phyloP scores from a whole-genome alignment of 495 filamentous ascomycete genomes.

The Lindgomyces ingoldianus region DNA sequence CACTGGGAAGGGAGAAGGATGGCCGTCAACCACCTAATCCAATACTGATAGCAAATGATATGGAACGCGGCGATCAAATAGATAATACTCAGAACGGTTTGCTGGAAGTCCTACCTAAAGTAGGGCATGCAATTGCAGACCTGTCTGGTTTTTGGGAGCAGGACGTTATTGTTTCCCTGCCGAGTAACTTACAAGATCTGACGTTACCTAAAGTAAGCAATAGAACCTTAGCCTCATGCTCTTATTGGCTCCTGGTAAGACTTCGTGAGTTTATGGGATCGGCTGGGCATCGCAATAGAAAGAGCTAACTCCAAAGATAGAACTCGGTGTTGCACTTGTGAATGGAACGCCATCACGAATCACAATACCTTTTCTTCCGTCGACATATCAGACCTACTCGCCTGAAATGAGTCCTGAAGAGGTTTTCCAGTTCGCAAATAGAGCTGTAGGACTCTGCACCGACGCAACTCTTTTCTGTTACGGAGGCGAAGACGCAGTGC shows the following conservation, averaged over 20 bases:
- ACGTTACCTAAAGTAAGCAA: background rate
- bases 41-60: background rate
- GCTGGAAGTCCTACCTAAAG: background rate
- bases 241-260: conserved; percentile 7
- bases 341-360: background rate
- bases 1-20: background rate
- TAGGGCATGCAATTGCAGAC: background rate
- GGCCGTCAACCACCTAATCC: background rate
- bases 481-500: background rate
- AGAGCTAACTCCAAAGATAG: background rate
- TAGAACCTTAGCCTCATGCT: background rate
- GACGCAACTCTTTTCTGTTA: background rate
- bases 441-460: conserved; percentile 1
- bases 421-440: background rate
- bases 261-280: background rate
- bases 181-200: background rate
- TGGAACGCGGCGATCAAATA: background rate
- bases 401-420: background rate
- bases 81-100: background rate
- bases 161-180: background rate
- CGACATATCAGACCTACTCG: background rate
- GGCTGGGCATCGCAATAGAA: background rate
- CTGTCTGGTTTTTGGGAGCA: background rate
- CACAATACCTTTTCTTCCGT: background rate
- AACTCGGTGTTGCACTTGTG: background rate